Conservation (phyloP, 148 eudicot genomes). For the Rhododendron kiyosumense region DNA sequence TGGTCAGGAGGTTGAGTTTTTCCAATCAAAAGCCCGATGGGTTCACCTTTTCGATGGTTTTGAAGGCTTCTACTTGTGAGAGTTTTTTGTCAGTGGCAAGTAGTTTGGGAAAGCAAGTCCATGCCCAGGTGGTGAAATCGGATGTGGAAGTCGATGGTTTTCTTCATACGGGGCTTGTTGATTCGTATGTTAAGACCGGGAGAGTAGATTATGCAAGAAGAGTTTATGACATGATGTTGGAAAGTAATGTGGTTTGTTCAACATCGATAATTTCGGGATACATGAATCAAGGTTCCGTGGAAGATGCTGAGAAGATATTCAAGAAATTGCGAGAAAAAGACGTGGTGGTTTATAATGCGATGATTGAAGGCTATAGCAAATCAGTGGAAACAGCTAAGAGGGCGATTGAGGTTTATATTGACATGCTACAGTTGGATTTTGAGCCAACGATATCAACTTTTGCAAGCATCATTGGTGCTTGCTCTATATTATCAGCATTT, state of each 20-base stretch:
- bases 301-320: constrained; percentile 68
- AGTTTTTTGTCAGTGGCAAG: constrained; percentile 11
- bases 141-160: constrained; percentile 45
- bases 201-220: constrained; percentile 60
- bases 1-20: constrained; percentile 38
- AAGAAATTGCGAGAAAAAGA: constrained; percentile 52
- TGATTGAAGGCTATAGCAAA: constrained; percentile 95
- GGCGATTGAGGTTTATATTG: constrained; percentile 53
- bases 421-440: constrained; percentile 56
- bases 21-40: constrained; percentile 58
- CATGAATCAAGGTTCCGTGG: constrained; percentile 44
- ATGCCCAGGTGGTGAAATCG: constrained; percentile 54
- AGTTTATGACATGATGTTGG: constrained; percentile 62
- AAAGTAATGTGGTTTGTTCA: constrained; percentile 67
- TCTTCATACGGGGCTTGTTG: constrained; percentile 59
- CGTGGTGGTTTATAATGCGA: constrained; percentile 86
- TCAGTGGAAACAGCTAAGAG: constrained; percentile 56
- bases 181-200: constrained; percentile 71
- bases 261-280: constrained; percentile 84
- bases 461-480: constrained; percentile 84
- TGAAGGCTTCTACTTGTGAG: constrained; percentile 58
- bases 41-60: constrained; percentile 66
- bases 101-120: constrained; percentile 61
- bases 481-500: constrained; percentile 51
- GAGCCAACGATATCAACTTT: constrained; percentile 74